Conservation (phyloP, 495 filamentous ascomycete species). For the Xylaria acuta region DNA sequence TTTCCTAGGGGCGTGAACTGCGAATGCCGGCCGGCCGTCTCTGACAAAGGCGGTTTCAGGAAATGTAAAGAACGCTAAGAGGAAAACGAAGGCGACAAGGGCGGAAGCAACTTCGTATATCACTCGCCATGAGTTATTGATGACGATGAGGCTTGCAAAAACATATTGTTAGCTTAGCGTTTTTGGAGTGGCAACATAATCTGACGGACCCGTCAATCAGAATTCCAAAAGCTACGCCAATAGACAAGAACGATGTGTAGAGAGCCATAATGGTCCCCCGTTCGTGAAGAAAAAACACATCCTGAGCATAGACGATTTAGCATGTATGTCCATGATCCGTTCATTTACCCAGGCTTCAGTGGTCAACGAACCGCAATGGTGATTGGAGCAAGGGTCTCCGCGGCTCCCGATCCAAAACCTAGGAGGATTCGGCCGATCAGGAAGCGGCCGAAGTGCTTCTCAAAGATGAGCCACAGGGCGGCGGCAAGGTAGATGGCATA, state of each 20-base stretch:
- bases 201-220: slow-evolving; percentile 51
- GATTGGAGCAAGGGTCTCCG: slow-evolving; percentile 50
- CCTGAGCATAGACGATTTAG: slow-evolving; percentile 55
- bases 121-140: slow-evolving; percentile 53
- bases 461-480: slow-evolving; percentile 55
- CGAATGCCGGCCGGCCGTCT: slow-evolving; percentile 5
- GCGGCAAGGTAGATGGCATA: slow-evolving; percentile 53
- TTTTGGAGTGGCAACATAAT: neutral
- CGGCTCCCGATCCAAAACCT: slow-evolving; percentile 59
- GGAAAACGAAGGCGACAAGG: slow-evolving; percentile 49
- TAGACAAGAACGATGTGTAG: slow-evolving; percentile 56
- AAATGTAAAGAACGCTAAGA: slow-evolving; percentile 58
- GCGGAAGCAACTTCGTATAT: slow-evolving; percentile 59
- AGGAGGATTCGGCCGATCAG: slow-evolving; percentile 56
- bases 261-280: slow-evolving; percentile 56
- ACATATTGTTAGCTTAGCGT: neutral
- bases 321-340: slow-evolving; percentile 22
- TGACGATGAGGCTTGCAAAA: slow-evolving; percentile 55
- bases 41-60: slow-evolving; percentile 59
- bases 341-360: neutral
- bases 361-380: slow-evolving; percentile 7
- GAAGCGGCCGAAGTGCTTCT: slow-evolving; percentile 51
- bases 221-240: slow-evolving; percentile 54
- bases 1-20: neutral
- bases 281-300: slow-evolving; percentile 66